phyloP scores from a whole-genome alignment of 176 grass and related monocot genomes.

The Aegilops speltoides region DNA sequence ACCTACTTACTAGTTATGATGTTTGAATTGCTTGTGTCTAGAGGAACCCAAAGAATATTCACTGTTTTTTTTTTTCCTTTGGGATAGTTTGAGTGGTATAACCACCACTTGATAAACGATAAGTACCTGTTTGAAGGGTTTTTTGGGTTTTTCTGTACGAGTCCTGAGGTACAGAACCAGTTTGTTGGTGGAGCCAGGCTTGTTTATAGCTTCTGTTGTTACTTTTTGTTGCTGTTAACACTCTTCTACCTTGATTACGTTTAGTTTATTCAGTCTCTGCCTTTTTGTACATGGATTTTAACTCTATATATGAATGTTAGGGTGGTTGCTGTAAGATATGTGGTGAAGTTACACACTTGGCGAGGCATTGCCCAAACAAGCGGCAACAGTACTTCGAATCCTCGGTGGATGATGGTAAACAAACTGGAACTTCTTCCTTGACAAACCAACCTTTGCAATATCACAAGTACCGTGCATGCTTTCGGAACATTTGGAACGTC shows the following conservation, averaged over 20 bases:
- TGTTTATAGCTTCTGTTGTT: neutral
- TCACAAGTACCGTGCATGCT: neutral
- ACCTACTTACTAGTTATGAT: neutral
- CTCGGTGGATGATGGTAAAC: conserved; percentile 40
- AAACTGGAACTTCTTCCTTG: conserved; percentile 4
- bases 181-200: neutral
- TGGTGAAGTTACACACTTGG: conserved; percentile 90
- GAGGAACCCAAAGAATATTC: neutral
- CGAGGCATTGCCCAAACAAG: conserved; percentile 83
- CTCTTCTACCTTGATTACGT: neutral
- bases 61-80: neutral
- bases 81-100: neutral
- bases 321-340: conserved; percentile 94
- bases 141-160: neutral
- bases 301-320: conserved; percentile 40
- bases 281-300: neutral
- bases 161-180: neutral
- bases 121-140: neutral
- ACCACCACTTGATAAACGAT: neutral
- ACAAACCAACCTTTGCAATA: conserved; percentile 2
- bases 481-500: conserved; percentile 1
- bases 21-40: neutral
- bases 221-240: neutral
- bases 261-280: neutral
- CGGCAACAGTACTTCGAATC: conserved; percentile 33